These are phyloP conservation scores for Arabidopsis arenosa DNA, from an alignment of 345 rosid species.

Conservation along the genomic window DNA sequence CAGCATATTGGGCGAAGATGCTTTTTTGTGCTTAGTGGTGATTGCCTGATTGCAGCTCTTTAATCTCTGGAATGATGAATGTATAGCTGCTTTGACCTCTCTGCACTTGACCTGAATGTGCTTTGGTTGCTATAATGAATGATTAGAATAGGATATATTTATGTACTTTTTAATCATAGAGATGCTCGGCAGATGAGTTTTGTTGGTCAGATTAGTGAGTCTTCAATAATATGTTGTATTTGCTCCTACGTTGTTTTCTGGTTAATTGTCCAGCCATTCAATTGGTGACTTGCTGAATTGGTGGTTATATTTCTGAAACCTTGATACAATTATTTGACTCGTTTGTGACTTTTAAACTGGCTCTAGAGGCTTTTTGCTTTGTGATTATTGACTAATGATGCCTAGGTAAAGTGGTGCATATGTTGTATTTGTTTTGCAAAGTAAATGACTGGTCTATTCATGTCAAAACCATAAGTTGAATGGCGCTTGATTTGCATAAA, in stretches of 20 bases:
- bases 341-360: neutral
- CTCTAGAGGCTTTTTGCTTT: neutral
- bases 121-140: conserved; percentile 53
- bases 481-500: neutral
- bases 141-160: conserved; percentile 45
- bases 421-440: no score
- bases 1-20: conserved; percentile 89
- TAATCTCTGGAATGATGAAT: conserved; percentile 73
- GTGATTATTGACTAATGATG: neutral
- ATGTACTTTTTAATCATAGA: conserved; percentile 28
- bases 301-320: no score
- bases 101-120: conserved; percentile 62
- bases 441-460: neutral
- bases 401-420: neutral
- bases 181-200: conserved; percentile 22
- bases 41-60: conserved; percentile 72
- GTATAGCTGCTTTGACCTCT: conserved; percentile 60
- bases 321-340: no score
- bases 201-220: conserved; percentile 37
- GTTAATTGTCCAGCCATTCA: neutral
- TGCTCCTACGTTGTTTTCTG: conserved; percentile 5
- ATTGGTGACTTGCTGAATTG: no score
- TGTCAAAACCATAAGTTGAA: neutral
- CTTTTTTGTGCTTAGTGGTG: conserved; percentile 81
- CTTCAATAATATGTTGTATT: conserved; percentile 21